Base-by-base conservation (phyloP, 225 moss, liverwort and hornwort genomes). In the Straminergon stramineum region DNA sequence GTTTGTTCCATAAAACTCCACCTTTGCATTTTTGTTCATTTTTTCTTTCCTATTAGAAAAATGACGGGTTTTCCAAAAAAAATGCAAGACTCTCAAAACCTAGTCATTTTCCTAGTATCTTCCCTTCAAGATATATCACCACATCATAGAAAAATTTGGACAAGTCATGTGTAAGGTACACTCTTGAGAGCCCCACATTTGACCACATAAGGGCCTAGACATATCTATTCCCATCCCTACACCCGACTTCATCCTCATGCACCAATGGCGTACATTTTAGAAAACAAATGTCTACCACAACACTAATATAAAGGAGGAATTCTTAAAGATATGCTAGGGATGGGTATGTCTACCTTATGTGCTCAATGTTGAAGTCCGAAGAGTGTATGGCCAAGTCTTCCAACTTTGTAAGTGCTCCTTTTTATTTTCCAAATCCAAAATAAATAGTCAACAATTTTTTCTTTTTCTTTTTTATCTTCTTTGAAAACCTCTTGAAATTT, bases 51-150 rank as follows among this genome's bases (percentile, higher is more conserved):
- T 6, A 9, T 41, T 30, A 30, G 0, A 75, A 1, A 45, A 2
- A 51, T 7, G 10, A 15, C 0, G 19, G 4, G 0, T 51, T 13
- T 69, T 69, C 5, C 12, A n/a, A 21, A 35, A 28, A 61, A 67
- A 35, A n/a, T n/a, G 13, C 0, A 19, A 0, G 4, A n/a, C 22
- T 22, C 22, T 7, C 0, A 48, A 0, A 11, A 11, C 45, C 43
- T 45, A 74, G 45, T 32, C 32, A 75, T 51, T 75, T 32, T 75
- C 17, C 11, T 75, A 7, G 3, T 75, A 32, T 75, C 32, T 51
- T 75, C 4, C 2, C 18, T 2, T 20, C 31, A 48, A 13, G 7
- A 62, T 27, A 61, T 61, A 2, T 75, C 19, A 75, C 32, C 4
- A 51, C 4, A 51, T 51, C 2, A 31, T 51, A 1, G 10, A 32